Base-by-base conservation (phyloP, 257 asterid genomes). In the Solanum verrucosum region DNA sequence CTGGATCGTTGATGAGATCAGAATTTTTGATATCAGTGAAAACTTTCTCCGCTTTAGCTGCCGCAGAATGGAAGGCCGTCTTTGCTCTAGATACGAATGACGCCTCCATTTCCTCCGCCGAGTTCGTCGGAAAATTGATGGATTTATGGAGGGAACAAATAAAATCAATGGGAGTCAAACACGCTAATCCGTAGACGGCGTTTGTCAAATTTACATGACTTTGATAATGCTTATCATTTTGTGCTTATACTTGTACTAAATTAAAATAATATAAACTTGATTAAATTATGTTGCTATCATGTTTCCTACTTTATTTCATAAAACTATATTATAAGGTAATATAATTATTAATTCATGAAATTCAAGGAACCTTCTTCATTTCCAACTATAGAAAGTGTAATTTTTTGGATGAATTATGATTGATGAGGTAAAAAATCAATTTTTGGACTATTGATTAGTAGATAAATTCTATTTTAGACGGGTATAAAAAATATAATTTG, bases 21-120 rank as follows among this genome's bases (percentile, higher is more conserved):
- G 98, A 92, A 89, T 95, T 95, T 88, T 95, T 97, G 37, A 94
- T 95, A 89, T 96, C 99, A 82, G 98, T 95, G 86, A 97, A 93
- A 87, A 95, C 99, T 92, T 94, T 96, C 93, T 97, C 99, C 93
- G 99, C 99, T 93, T 97, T 97, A 82, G 99, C 96, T 8, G 99
- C 99, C 46, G 99, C 99, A 4, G 99, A 97, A 92, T 95, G 98
- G 89, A 97, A 92, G 95, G 99, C 98, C 13, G 98, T 93, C 92
- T 95, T 90, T 5, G 99, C 99, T 94, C 94, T 93, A 78, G 99
- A 96, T 71, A 93, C 98, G 92, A 97, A 93, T 16, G 98, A 93
- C 29, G 94, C 93, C 92, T 96, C 99, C 99, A 95, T 96, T 90
- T 90, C 88, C 85, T 89, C 89, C 89, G 91, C 87, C 70, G 74